Conservation (phyloP, 2,329 filamentous ascomycete species). For the Alternaria conjuncta region DNA sequence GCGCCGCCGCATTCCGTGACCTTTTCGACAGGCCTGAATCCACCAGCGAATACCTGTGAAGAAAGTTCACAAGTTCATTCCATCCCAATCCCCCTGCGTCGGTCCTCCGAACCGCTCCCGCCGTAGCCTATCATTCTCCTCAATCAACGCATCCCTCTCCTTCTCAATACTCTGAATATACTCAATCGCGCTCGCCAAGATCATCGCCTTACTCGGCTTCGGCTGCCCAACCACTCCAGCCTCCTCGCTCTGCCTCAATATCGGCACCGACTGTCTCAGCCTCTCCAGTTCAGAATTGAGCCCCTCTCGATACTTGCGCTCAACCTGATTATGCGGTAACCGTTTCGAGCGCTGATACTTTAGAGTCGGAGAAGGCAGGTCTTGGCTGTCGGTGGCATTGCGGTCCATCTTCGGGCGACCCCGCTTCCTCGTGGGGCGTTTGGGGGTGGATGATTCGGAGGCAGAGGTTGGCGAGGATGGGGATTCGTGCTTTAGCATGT, state of each 20-base stretch:
- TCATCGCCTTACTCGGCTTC: conserved; percentile 44
- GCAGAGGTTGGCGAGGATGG: conserved; percentile 24
- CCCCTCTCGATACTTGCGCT: conserved; percentile 37
- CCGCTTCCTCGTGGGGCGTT: conserved; percentile 39
- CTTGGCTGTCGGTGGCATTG: conserved; percentile 18
- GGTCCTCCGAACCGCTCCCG: neutral
- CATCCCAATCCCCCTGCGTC: neutral
- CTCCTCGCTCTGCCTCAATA: conserved; percentile 39
- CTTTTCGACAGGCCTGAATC: neutral
- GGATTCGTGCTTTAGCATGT: conserved; percentile 41
- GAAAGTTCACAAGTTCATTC: neutral
- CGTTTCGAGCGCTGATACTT: conserved; percentile 29
- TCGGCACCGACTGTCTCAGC: conserved; percentile 35
- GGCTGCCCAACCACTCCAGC: conserved; percentile 33
- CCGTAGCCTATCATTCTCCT: conserved; percentile 36
- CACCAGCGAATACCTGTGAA: neutral
- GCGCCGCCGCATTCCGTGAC: neutral
- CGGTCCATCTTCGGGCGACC: conserved; percentile 41
- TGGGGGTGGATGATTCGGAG: conserved; percentile 29
- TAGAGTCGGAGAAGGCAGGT: conserved; percentile 9
- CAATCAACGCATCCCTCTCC: conserved; percentile 34
- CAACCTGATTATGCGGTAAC: conserved; percentile 47
- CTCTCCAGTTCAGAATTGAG: conserved; percentile 41
- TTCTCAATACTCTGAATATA: conserved; percentile 40
- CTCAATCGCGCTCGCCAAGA: conserved; percentile 41